phyloP scores from a whole-genome alignment of 2,329 filamentous ascomycete genomes.

The Aspergillus neotritici region DNA sequence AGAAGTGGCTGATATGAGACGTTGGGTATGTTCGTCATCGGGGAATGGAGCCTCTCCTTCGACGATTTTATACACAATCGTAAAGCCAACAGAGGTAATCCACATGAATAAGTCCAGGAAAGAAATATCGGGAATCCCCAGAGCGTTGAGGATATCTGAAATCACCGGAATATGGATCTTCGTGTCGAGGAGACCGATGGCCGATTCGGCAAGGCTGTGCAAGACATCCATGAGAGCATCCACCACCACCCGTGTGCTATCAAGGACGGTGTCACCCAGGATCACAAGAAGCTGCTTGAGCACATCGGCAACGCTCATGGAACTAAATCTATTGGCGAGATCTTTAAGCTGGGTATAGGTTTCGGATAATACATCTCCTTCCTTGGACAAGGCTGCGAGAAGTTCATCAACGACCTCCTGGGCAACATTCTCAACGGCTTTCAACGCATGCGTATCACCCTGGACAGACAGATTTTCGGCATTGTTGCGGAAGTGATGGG shows the following conservation, averaged over 20 bases:
- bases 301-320: not conserved
- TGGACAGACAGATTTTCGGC: not conserved
- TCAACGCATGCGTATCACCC: not conserved
- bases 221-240: constrained; percentile 6
- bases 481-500: constrained; percentile 3
- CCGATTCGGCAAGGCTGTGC: not conserved
- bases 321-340: not conserved
- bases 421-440: not conserved
- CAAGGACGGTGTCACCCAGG: not conserved
- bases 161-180: constrained; percentile 11
- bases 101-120: constrained; percentile 6
- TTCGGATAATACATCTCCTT: not conserved
- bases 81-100: constrained; percentile 3
- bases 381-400: not conserved
- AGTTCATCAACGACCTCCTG: not conserved
- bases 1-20: not conserved
- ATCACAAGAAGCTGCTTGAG: not conserved
- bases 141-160: constrained; percentile 4
- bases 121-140: constrained; percentile 4
- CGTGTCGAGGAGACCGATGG: constrained; percentile 1
- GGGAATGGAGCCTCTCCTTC: constrained; percentile 3
- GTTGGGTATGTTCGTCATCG: not conserved
- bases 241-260: constrained; percentile 2
- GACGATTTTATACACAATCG: constrained; percentile 5
- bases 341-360: not conserved